Evolutionary conservation across 371 early-diverging fungal species (phyloP).

Genomic region (Zychaea mexicana): DNA sequence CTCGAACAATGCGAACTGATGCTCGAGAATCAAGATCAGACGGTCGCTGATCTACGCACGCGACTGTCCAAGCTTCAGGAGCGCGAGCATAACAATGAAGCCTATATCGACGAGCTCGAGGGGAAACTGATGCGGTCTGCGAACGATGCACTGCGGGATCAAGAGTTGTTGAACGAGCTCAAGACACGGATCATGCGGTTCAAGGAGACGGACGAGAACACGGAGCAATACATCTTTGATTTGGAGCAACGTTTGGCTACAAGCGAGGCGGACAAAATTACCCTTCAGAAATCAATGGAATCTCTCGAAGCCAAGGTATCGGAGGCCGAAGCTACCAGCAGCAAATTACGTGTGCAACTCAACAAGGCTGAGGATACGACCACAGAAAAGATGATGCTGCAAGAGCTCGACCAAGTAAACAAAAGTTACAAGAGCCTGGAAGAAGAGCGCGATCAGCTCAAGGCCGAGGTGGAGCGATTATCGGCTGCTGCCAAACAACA

Average conservation of each 20-base stretch:
- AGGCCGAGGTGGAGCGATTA: constrained; percentile 10
- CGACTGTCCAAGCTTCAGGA: constrained; percentile 35
- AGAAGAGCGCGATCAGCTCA: constrained; percentile 32
- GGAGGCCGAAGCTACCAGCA: constrained; percentile 1
- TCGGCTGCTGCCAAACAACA: background rate
- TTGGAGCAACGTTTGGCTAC: constrained; percentile 40
- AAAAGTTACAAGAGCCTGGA: constrained; percentile 20
- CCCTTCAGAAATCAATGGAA: constrained; percentile 27
- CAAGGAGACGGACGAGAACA: constrained; percentile 47
- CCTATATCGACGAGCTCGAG: constrained; percentile 49
- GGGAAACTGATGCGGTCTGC: constrained; percentile 38
- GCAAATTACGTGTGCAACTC: constrained; percentile 15
- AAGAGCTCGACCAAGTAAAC: constrained; percentile 34
- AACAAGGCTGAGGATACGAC: constrained; percentile 15
- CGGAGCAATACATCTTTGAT: constrained; percentile 52
- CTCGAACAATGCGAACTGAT: constrained; percentile 33
- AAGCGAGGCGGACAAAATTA: constrained; percentile 31
- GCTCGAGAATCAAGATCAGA: constrained; percentile 39
- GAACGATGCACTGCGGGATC: constrained; percentile 40
- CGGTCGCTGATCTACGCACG: constrained; percentile 29
- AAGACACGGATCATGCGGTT: constrained; percentile 37
- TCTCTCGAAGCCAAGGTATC: constrained; percentile 19
- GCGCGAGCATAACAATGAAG: constrained; percentile 41
- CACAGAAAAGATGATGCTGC: constrained; percentile 28
- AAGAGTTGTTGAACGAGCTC: constrained; percentile 40